Base-by-base conservation (phyloP, 495 filamentous ascomycete species). In the Pseudotulostoma volvatum region DNA sequence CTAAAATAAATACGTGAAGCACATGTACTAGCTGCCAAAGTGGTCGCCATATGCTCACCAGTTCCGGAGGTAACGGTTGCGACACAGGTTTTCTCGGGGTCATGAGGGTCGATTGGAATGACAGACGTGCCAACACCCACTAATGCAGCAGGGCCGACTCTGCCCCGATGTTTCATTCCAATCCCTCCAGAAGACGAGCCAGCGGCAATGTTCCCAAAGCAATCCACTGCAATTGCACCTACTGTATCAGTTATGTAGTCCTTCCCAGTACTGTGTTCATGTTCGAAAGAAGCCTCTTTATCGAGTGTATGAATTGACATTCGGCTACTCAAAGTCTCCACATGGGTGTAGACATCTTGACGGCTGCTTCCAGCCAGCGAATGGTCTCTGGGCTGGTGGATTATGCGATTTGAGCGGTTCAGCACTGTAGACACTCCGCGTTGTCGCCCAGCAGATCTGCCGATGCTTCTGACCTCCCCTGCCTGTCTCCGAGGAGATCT, bases 181-280 rank as follows among this genome's bases (percentile, higher is more conserved):
- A 96, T 96, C 4, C 90, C 90, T n/a, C 90, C 90, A 34, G 90
- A 97, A 4, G 90, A 96, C 2, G 92, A 93, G n/a, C 82, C 90
- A 7, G 88, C 90, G 3, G 90, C 92, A 51, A 97, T 93, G 34
- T 80, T 78, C 14, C 90, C 90, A 30, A 66, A 73, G 16, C 63
- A 61, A 48, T 97, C 90, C 42, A 97, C 73, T 31, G 86, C 92
- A 46, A 97, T 90, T 14, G 84, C 92, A 7, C 90, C 90, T 25
- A 97, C 83, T 2, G 90, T 97, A 59, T 97, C 90, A 3, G 79
- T 92, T 41, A 97, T 77, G 11, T 45, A 35, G 47, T 79, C 75
- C 15, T 51, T 54, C 9, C n/a, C 2, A 17, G n/a, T 15, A 28
- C 5, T 28, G 23, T 11, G 23, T 28, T 11, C 23, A 11, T 28